Evolutionary conservation across 1,284 basidiomycete genomes (phyloP).

Genomic region (Rhizoctonia solani): DNA sequence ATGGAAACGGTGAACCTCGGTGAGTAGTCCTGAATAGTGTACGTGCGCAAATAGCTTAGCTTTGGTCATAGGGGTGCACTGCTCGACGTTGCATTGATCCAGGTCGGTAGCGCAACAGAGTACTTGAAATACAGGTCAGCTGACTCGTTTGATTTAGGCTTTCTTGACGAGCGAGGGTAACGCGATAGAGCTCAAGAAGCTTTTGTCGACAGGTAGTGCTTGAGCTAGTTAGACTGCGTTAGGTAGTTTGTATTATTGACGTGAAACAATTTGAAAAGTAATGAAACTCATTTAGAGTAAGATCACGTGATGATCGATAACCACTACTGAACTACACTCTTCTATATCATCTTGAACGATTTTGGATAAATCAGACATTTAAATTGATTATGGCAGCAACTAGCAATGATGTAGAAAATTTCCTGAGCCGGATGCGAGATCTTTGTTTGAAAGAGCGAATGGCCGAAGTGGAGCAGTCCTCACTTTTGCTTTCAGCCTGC

Average conservation of each 20-base stretch:
- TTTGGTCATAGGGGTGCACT: slow-evolving; percentile 53
- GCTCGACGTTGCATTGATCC: slow-evolving; percentile 72
- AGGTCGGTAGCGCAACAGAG: not conserved
- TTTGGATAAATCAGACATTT: not conserved
- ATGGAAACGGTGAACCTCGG: slow-evolving; percentile 54
- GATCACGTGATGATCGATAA: not conserved
- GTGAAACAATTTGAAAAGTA: not conserved
- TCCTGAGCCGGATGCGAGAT: slow-evolving; percentile 4
- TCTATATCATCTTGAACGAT: not conserved
- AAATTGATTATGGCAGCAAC: slow-evolving; percentile 1
- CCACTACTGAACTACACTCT: not conserved
- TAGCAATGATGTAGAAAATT: slow-evolving; percentile 5
- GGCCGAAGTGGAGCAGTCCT: slow-evolving; percentile 81
- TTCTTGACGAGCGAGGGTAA: slow-evolving; percentile 68
- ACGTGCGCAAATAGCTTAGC: slow-evolving; percentile 41
- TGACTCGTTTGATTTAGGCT: slow-evolving; percentile 51
- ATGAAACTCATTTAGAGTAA: no score
- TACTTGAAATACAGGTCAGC: not conserved
- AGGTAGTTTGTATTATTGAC: not conserved
- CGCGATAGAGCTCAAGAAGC: slow-evolving; percentile 59
- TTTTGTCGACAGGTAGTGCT: slow-evolving; percentile 39
- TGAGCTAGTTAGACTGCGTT: not conserved
- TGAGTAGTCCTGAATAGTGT: not conserved
- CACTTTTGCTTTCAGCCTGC: slow-evolving; percentile 81
- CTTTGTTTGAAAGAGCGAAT: slow-evolving; percentile 75